These are phyloP conservation scores for Stramenopiles sp. DNA, from an alignment of 352 stramenopile genomes.

Conservation along the genomic window DNA sequence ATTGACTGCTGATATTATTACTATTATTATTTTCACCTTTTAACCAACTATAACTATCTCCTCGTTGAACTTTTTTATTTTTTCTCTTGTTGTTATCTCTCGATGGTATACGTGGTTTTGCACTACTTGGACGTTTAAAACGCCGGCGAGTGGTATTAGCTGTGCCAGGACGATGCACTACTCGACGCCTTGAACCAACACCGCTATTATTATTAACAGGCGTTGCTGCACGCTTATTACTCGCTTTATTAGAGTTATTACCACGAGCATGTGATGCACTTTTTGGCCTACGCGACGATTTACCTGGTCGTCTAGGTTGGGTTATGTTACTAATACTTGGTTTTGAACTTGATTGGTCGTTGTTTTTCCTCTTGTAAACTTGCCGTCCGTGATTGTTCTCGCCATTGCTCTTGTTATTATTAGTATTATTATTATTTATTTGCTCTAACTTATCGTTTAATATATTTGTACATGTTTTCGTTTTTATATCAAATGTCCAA, in stretches of 20 bases:
- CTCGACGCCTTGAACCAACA: not conserved
- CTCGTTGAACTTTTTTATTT: no score
- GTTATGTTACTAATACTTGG: no score
- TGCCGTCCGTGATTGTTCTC: not conserved
- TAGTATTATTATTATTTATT: not conserved
- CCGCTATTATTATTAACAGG: no score
- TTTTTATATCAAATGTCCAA: not conserved
- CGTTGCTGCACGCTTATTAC: not conserved
- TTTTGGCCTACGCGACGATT: not conserved
- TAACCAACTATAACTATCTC: no score
- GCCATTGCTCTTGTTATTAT: not conserved
- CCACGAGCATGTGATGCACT: not conserved
- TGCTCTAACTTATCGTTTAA: not conserved
- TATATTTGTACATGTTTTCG: not conserved
- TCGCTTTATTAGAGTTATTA: not conserved
- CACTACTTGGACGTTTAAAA: not conserved
- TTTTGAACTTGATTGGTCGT: not conserved
- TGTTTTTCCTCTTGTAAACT: not conserved
- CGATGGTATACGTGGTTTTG: not conserved
- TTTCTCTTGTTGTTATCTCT: not conserved
- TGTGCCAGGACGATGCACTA: not conserved
- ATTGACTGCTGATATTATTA: not conserved
- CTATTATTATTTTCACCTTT: no score
- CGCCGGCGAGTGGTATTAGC: not conserved
- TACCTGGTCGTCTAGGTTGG: not conserved